These are phyloP conservation scores for Arabidopsis hybrid DNA, from an alignment of 441 rosid species.

Conservation along the genomic window DNA sequence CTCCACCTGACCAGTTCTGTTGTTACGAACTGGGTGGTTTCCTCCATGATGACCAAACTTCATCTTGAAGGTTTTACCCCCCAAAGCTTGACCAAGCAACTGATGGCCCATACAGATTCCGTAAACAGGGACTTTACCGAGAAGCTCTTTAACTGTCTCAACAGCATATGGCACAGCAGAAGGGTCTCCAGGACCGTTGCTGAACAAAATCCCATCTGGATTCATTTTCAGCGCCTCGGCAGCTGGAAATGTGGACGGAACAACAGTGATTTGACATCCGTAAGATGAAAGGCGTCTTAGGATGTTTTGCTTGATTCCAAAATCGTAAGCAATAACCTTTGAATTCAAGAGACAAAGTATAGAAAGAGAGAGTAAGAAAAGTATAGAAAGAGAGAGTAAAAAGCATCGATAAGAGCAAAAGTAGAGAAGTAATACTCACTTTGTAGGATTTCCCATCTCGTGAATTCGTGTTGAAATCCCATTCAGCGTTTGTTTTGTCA, in stretches of 20 bases:
- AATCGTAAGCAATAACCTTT: constrained; percentile 88
- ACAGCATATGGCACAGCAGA: constrained; percentile 96
- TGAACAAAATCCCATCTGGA: constrained; percentile 92
- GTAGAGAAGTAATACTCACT: constrained; percentile 54
- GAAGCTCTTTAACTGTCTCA: constrained; percentile 74
- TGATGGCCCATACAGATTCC: constrained; percentile 99
- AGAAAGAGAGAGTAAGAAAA: neutral
- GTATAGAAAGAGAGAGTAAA: constrained; percentile 29
- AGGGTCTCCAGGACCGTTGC: constrained; percentile 98
- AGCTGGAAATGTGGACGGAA: constrained; percentile 91
- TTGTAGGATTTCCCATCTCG: constrained; percentile 52
- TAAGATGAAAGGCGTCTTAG: constrained; percentile 83
- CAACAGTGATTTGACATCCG: constrained; percentile 87
- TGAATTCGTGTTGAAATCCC: constrained; percentile 73
- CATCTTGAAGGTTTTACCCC: constrained; percentile 95
- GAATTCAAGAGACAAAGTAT: constrained; percentile 30
- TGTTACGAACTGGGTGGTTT: constrained; percentile 85
- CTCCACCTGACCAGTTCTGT: constrained; percentile 73
- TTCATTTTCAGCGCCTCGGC: constrained; percentile 75
- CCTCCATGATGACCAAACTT: constrained; percentile 99
- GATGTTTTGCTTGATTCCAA: constrained; percentile 93
- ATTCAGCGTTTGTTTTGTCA: constrained; percentile 68
- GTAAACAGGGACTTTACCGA: constrained; percentile 87
- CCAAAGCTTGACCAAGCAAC: constrained; percentile 91
- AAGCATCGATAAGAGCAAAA: constrained; percentile 29